A percentile compares a stretch with the other conserved stretches of the same genome.
Conservation (phyloP, 805 yeast species). For the Saturnispora besseyi region DNA sequence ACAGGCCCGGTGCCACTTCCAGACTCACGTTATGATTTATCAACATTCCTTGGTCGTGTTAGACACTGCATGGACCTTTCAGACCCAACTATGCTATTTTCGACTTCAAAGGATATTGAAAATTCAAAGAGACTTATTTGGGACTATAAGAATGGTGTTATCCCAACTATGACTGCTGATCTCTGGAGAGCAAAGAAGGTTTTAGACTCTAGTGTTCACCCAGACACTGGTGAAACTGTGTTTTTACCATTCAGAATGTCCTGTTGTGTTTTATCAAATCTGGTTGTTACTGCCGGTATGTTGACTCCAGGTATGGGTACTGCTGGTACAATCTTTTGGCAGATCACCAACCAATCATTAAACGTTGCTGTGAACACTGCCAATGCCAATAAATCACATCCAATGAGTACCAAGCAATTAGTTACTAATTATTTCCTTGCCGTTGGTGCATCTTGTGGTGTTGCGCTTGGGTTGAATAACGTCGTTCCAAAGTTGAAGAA, state of each 20-base stretch:
- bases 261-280: constrained; percentile 82
- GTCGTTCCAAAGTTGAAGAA: constrained; percentile 77
- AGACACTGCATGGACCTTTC: constrained; percentile 88
- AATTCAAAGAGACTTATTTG: constrained; percentile 57
- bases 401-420: constrained; percentile 70
- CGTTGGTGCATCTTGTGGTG: constrained; percentile 90
- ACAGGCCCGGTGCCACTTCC: constrained; percentile 79
- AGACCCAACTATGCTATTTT: constrained; percentile 83
- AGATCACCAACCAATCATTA: constrained; percentile 90
- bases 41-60: constrained; percentile 89
- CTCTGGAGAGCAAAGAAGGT: constrained; percentile 84
- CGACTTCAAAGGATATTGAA: constrained; percentile 53
- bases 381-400: constrained; percentile 92
- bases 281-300: constrained; percentile 97
- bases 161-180: constrained; percentile 59
- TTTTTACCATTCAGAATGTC: constrained; percentile 95
- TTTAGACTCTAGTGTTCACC: constrained; percentile 89
- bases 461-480: constrained; percentile 87
- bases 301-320: constrained; percentile 88
- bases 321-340: constrained; percentile 94
- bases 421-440: constrained; percentile 76
- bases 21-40: constrained; percentile 66
- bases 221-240: constrained; percentile 93
- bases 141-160: constrained; percentile 63
- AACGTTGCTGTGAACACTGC: constrained; percentile 97